These are phyloP conservation scores for Colletotrichum orbiculare DNA, from an alignment of 2,329 filamentous ascomycete species.

Conservation along the genomic window DNA sequence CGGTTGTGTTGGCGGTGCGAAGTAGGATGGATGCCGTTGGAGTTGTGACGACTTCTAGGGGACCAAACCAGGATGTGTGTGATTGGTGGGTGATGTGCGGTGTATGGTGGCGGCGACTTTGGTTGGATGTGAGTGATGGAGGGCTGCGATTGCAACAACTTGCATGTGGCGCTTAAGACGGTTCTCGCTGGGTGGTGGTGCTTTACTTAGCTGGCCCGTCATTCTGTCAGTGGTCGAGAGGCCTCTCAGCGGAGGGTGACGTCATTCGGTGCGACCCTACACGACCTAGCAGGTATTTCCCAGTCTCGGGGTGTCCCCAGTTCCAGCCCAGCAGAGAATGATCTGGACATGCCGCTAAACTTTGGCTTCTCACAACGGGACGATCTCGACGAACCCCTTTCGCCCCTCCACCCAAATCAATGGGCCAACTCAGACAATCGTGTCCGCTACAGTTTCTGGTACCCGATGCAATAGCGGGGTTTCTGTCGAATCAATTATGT, in stretches of 20 bases:
- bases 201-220: conserved; percentile 7
- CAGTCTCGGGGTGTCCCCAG: conserved; percentile 6
- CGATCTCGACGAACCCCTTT: conserved; percentile 24
- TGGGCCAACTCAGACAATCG: not conserved
- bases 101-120: conserved; percentile 26
- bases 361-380: not conserved
- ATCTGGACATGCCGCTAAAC: too few species aligned
- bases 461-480: too few species aligned
- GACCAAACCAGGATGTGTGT: conserved; percentile 1
- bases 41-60: conserved; percentile 16
- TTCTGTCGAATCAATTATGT: too few species aligned
- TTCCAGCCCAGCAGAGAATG: too few species aligned
- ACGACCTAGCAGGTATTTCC: conserved; percentile 16
- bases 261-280: conserved; percentile 24
- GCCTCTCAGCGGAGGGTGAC: conserved; percentile 34
- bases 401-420: conserved; percentile 6
- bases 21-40: not conserved
- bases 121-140: conserved; percentile 27
- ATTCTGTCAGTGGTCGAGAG: conserved; percentile 25
- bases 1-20: not conserved
- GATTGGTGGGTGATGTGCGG: conserved; percentile 3
- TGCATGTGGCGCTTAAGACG: conserved; percentile 36
- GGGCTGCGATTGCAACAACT: conserved; percentile 20
- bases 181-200: conserved; percentile 5
- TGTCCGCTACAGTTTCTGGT: too few species aligned